A percentile compares a stretch with the other conserved stretches of the same genome.
phyloP scores from a whole-genome alignment of 163 green algal species.

The Scenedesmus sp. region DNA sequence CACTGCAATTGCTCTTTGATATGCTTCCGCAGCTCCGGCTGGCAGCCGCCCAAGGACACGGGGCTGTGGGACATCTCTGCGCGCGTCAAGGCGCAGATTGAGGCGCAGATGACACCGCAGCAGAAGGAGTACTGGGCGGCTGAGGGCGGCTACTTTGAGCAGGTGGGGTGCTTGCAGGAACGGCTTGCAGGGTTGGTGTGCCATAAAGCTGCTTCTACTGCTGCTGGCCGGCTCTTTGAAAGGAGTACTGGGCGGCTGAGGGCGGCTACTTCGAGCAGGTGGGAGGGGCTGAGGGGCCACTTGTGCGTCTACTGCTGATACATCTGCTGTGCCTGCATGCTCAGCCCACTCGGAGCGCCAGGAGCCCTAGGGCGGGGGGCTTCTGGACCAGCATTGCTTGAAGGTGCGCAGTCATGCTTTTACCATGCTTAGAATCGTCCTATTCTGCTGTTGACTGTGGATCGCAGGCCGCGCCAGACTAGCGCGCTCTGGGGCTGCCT shows the following conservation, averaged over 20 bases:
- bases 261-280: background rate
- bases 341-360: too few species aligned
- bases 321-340: too few species aligned
- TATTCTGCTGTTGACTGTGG: too few species aligned
- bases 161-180: constrained; percentile 57
- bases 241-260: background rate
- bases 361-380: too few species aligned
- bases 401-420: too few species aligned
- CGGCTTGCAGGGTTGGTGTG: background rate
- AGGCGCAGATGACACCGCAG: constrained; percentile 53
- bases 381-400: too few species aligned
- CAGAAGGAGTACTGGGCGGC: constrained; percentile 76
- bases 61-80: constrained; percentile 86
- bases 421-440: too few species aligned
- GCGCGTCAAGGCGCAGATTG: constrained; percentile 19
- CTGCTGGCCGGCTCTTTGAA: background rate
- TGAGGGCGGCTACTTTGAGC: constrained; percentile 91
- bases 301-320: too few species aligned
- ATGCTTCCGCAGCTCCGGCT: constrained; percentile 75
- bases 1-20: background rate
- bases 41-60: constrained; percentile 85
- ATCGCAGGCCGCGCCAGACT: too few species aligned
- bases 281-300: too few species aligned
- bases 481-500: too few species aligned
- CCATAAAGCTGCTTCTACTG: background rate